Evolutionary conservation across 805 yeast species (phyloP), one percentile per base, ranked within the genome.

Genomic region (Kodamaea kaohsiungensis): DNA sequence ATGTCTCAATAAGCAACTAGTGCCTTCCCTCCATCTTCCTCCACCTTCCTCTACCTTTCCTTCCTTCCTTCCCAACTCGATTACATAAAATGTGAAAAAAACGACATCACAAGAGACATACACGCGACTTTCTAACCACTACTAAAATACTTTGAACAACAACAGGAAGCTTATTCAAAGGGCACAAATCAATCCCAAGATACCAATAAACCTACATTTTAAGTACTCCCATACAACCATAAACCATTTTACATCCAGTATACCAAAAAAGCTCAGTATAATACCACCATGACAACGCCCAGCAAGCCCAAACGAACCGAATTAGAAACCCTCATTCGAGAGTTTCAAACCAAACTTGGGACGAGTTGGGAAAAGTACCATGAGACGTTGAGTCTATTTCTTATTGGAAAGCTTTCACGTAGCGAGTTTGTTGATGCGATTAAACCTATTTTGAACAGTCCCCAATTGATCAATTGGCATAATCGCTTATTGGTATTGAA

Each of bases 341-440:
- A 88, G 52, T 83, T 95, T 57, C 92, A 89, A 59, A 79, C 79
- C 51, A 78, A 80, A 56, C 69, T 93, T 55, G 98, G 97, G 1
- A 75, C 79, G 46, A 82, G 83, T 51, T 93, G 99, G 99, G 93
- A 87, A 57, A 81, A 80, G 55, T 93, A 93, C 68, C 92, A 96
- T 58, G 88, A 86, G 53, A 79, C 89, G 4, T 79, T 95, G 19
- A 85, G 93, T 49, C 73, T 82, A 51, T 93, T 91, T 62, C 75
- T 93, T 39, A 76, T 87, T 39, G 97, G 97, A 4, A 87, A 86
- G 66, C 74, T 91, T 16, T 87, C 96, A 9, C 78, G 97, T 48
- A 68, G 70, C 17, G 99, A 93, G 69, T 76, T 93, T 53, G 82
- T 84, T 56, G 72, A 76, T 12, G 84, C 77, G 48, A 76, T 90